These are phyloP conservation scores for Choiromyces venosus DNA, from an alignment of 495 filamentous ascomycete genomes.

Conservation along the genomic window DNA sequence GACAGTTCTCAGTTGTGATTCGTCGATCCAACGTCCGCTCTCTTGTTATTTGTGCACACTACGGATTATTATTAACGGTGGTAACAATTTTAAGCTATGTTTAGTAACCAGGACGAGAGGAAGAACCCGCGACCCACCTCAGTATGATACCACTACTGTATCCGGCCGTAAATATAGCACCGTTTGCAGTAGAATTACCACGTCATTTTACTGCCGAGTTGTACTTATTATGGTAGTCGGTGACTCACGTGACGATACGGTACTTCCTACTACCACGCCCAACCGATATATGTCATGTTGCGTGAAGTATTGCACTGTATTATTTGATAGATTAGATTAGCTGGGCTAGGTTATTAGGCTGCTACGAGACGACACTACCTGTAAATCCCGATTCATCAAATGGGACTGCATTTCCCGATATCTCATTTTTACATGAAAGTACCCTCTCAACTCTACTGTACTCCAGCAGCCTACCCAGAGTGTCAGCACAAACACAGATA, in stretches of 20 bases:
- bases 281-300: too few relatives aligned
- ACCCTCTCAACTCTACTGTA: background rate
- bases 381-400: background rate
- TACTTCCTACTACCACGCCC: too few relatives aligned
- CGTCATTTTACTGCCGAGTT: too few relatives aligned
- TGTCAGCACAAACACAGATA: background rate
- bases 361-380: background rate
- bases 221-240: too few relatives aligned
- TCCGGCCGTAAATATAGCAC: background rate
- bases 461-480: background rate
- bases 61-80: too few relatives aligned
- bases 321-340: background rate
- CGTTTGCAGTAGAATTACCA: too few relatives aligned
- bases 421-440: background rate
- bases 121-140: too few relatives aligned
- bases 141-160: too few relatives aligned
- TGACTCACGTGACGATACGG: too few relatives aligned
- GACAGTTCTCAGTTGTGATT: background rate
- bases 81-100: too few relatives aligned
- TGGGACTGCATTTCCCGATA: background rate
- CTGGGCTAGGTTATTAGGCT: background rate
- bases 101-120: too few relatives aligned
- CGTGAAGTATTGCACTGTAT: too few relatives aligned
- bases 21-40: background rate
- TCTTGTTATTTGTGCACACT: background rate